Conservation (phyloP, 2,329 filamentous ascomycete species). For the Claviceps quebecensis region DNA sequence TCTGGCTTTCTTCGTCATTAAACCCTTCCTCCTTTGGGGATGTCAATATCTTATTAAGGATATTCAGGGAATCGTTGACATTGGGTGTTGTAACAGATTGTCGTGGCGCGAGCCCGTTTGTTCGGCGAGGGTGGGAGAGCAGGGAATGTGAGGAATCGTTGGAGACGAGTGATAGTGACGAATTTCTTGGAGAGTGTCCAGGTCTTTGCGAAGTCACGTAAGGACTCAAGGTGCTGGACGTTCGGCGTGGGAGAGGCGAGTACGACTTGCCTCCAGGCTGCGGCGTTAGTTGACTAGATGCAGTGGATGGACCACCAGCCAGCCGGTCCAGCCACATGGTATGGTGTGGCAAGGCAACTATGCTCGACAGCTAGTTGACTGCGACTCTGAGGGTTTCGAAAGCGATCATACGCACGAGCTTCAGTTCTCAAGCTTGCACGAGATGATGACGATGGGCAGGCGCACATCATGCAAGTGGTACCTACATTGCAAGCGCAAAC, state of each 20-base stretch:
- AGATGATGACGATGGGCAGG: neutral
- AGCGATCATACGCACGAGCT: neutral
- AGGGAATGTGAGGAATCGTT: slow-evolving; percentile 68
- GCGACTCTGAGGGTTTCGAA: neutral
- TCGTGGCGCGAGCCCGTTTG: slow-evolving; percentile 56
- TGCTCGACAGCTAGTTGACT: neutral
- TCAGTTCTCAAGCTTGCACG: neutral
- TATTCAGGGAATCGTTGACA: slow-evolving; percentile 54
- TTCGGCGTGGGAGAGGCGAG: slow-evolving; percentile 55
- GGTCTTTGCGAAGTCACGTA: slow-evolving; percentile 55
- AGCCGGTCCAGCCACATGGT: slow-evolving; percentile 87
- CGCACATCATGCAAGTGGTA: neutral
- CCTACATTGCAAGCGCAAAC: neutral
- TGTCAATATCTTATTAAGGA: slow-evolving; percentile 41
- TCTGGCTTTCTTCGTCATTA: slow-evolving; percentile 5
- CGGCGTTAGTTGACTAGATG: slow-evolving; percentile 43
- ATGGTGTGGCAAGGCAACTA: neutral
- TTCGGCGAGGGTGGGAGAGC: slow-evolving; percentile 45
- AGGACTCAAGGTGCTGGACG: slow-evolving; percentile 54
- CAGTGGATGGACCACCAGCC: slow-evolving; percentile 48
- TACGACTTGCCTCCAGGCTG: slow-evolving; percentile 52
- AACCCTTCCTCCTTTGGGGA: slow-evolving; percentile 11
- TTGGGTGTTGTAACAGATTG: slow-evolving; percentile 34
- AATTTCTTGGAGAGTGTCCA: slow-evolving; percentile 55
- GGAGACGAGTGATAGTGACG: slow-evolving; percentile 63